phyloP scores from a whole-genome alignment of 140 eudicot species.

The Cichorium intybus region DNA sequence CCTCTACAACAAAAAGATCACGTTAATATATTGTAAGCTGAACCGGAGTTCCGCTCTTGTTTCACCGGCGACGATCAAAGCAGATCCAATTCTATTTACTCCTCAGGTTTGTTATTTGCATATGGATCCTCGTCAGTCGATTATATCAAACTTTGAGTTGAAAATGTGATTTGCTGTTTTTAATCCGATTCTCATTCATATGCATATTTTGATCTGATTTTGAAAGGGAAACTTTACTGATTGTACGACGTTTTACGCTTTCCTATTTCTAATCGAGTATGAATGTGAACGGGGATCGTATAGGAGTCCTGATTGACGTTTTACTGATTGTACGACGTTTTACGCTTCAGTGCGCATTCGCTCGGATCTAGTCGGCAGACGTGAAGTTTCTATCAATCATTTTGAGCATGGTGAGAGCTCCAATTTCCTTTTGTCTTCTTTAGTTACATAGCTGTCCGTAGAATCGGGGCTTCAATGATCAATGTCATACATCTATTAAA shows the following conservation, averaged over 20 bases:
- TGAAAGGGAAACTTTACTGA: not conserved
- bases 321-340: too few relatives aligned
- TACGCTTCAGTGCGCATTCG: not conserved
- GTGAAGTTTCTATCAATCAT: slow-evolving; percentile 6
- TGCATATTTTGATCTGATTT: slow-evolving; percentile 7
- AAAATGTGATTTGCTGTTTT: not conserved
- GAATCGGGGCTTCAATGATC: slow-evolving; percentile 8
- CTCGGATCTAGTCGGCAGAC: slow-evolving; percentile 6
- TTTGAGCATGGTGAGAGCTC: slow-evolving; percentile 17
- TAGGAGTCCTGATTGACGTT: not conserved
- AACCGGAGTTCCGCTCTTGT: not conserved
- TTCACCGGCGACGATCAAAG: slow-evolving; percentile 23
- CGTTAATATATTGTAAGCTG: not conserved
- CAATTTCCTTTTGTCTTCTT: not conserved
- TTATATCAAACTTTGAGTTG: not conserved
- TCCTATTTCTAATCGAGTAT: not conserved
- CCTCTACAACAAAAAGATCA: not conserved
- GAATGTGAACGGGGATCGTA: not conserved
- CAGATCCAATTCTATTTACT: slow-evolving; percentile 1
- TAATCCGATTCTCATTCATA: not conserved
- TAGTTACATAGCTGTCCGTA: not conserved
- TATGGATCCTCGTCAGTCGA: not conserved
- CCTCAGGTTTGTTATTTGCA: not conserved
- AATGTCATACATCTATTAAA: not conserved
- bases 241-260: not conserved